Evolutionary conservation across 257 asterid genomes (phyloP).

Genomic region (Nicotiana undulata): DNA sequence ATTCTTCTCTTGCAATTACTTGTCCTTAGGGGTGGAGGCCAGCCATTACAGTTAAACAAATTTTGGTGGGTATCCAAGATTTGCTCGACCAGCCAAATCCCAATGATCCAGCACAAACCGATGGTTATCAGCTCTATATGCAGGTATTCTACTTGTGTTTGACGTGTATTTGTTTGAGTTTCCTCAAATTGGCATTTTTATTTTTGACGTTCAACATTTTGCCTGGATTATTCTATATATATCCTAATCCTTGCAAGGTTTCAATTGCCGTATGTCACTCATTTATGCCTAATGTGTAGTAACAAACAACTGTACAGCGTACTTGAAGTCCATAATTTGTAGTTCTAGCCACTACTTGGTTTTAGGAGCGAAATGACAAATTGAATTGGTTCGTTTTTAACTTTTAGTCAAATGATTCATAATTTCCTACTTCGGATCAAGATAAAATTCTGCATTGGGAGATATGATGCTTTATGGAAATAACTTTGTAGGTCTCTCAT

Average conservation of each 20-base stretch:
- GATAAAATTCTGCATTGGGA: background rate
- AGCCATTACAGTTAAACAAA: slow-evolving; percentile 35
- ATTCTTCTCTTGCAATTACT: background rate
- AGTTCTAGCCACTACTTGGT: background rate
- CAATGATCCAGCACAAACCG: slow-evolving; percentile 31
- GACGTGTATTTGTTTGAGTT: background rate
- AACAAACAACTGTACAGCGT: background rate
- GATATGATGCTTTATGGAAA: background rate
- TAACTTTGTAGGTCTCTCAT: background rate
- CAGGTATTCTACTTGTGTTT: background rate
- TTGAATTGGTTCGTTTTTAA: background rate
- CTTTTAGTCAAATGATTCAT: background rate
- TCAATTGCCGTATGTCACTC: background rate
- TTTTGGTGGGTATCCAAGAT: slow-evolving; percentile 37
- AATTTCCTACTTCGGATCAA: background rate
- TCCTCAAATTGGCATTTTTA: background rate
- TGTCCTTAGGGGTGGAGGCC: slow-evolving; percentile 37
- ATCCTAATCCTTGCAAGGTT: background rate
- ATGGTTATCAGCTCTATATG: slow-evolving; percentile 14
- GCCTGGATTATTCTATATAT: background rate
- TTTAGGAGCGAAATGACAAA: background rate
- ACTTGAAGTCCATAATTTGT: background rate
- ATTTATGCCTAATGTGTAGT: background rate
- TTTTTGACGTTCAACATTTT: background rate
- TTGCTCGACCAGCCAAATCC: slow-evolving; percentile 34